These are phyloP conservation scores for Endocalyx cinctus DNA, from an alignment of 2,329 filamentous ascomycete genomes.

Conservation along the genomic window DNA sequence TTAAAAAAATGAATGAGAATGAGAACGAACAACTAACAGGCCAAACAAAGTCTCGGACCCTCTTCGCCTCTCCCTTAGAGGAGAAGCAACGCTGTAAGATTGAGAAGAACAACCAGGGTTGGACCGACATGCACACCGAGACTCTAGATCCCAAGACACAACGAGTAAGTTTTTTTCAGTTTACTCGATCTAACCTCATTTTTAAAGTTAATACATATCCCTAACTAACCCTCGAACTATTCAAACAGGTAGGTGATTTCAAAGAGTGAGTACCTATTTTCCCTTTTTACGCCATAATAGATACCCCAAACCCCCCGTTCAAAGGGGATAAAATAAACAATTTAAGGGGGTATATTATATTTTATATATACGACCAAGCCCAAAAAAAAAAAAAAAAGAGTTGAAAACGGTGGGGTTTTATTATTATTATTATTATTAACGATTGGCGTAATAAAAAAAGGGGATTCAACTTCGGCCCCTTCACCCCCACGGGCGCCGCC, in stretches of 20 bases:
- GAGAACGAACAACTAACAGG: no score
- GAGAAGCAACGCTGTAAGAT: conserved; percentile 76
- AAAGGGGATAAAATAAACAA: no score
- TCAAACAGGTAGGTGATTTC: conserved; percentile 68
- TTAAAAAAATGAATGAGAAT: no score
- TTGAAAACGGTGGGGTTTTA: no score
- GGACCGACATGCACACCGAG: conserved; percentile 83
- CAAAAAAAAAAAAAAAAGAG: no score
- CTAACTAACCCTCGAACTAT: conserved; percentile 1
- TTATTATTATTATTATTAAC: no score
- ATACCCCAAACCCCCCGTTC: conserved; percentile 3
- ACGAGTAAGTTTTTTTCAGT: conserved; percentile 46
- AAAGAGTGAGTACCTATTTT: conserved; percentile 65
- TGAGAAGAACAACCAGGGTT: conserved; percentile 77
- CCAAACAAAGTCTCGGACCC: conserved; percentile 55
- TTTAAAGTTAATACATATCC: not conserved
- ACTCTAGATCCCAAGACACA: conserved; percentile 81
- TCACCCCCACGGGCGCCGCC: conserved; percentile 59
- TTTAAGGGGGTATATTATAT: no score
- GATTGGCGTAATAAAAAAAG: no score
- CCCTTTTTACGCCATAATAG: no score
- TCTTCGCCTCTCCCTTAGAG: conserved; percentile 66
- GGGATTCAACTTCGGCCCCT: conserved; percentile 88
- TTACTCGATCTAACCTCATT: not conserved
- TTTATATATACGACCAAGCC: no score